Evolutionary conservation across 352 stramenopile species (phyloP).

Genomic region (Globisporangium echinulatum): DNA sequence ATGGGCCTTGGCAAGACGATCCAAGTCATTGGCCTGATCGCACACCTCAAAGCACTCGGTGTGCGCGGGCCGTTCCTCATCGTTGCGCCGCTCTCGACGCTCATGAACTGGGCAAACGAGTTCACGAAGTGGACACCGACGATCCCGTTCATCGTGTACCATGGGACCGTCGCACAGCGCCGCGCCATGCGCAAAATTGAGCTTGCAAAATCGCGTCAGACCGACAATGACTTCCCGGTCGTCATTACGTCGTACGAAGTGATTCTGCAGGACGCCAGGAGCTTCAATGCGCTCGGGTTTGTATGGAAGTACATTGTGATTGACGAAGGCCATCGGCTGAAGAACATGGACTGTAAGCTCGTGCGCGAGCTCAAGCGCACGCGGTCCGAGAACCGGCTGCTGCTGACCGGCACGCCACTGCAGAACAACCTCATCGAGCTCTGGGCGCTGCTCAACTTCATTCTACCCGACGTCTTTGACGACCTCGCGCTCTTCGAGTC

Average conservation of each 20-base stretch:
- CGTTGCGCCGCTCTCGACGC: constrained; percentile 95
- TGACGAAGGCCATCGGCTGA: constrained; percentile 97
- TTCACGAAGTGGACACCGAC: constrained; percentile 72
- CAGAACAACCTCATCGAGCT: constrained; percentile 98
- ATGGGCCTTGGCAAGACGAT: constrained; percentile 91
- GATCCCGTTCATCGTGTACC: constrained; percentile 97
- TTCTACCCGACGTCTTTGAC: constrained; percentile 97
- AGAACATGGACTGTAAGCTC: constrained; percentile 96
- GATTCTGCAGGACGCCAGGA: constrained; percentile 67
- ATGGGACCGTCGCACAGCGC: constrained; percentile 78
- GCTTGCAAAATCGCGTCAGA: constrained; percentile 44
- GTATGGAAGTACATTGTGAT: constrained; percentile 96
- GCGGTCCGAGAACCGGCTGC: constrained; percentile 89
- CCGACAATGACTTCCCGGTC: constrained; percentile 69
- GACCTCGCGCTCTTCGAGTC: constrained; percentile 97
- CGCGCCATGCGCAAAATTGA: constrained; percentile 36
- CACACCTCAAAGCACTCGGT: constrained; percentile 88
- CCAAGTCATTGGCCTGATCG: constrained; percentile 90
- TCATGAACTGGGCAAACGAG: constrained; percentile 97
- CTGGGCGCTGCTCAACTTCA: constrained; percentile 98
- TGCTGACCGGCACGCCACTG: constrained; percentile 95
- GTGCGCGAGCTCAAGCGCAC: constrained; percentile 93
- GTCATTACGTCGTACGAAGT: constrained; percentile 88
- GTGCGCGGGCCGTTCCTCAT: constrained; percentile 95
- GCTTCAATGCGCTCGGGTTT: constrained; percentile 53